Base-by-base conservation (phyloP, 129 eudicot genomes). In the Artemisia tridentata region DNA sequence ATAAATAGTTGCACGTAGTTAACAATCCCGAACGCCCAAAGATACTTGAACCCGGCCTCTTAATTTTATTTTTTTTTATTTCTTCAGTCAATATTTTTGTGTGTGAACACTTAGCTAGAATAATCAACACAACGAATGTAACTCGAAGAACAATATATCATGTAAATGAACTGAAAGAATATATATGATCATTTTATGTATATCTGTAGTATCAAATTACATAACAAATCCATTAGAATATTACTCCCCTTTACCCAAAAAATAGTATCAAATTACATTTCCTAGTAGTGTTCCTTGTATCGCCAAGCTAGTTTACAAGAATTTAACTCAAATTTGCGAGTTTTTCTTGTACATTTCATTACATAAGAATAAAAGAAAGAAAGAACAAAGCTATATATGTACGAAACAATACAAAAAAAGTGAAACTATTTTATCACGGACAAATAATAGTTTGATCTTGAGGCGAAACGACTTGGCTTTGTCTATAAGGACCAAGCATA, bases 391-490 rank as follows among this genome's bases (percentile, higher is more conserved):
- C 1, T 16, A 51, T 51, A 51, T 51, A 51, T 51, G 17, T 51
- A 51, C 56, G 45, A 16, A 52, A 62, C 49, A 5, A 5, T 31
- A 59, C 21, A 10, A 46, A 17, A 25, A 45, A 0, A 38, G 34
- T 18, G 18, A 43, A 75, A 17, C 5, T 31, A 68, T 20, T n/a
- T 7, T 8, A 59, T 63, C 55, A 78, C 45, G 81, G 81, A 78
- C 81, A 78, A 64, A 78, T 60, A 19, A 68, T 53, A 7, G 38
- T 14, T 71, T 78, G 81, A 71, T 78, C 81, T 14, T 57, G 76
- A 54, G 76, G 72, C 15, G 67, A 55, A 54, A 46, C 77, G 34
- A 71, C 65, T 7, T 71, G 77, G 47, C 60, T 54, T 78, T 78
- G 68, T 47, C 55, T 71, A 46, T 53, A 43, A 27, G 72, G 83